Percentiles rank a stretch among this genome's conserved stretches.
Conservation (phyloP, 768 basidiomycete genomes). For the Phanerodontia chrysosporium region DNA sequence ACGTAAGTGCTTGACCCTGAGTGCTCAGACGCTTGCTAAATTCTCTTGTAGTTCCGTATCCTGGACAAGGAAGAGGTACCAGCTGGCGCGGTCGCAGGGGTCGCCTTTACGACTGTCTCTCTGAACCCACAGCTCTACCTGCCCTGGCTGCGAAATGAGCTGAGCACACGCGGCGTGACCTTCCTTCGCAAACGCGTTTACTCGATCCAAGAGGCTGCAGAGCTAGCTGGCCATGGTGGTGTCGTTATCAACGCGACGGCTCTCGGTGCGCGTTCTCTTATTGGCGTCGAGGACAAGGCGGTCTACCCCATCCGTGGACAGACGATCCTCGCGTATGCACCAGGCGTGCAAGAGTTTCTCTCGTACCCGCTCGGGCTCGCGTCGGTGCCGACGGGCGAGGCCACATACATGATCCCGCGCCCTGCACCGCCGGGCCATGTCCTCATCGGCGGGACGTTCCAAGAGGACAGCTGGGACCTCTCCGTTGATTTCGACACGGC, state of each 20-base stretch:
- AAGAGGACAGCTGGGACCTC: conserved; percentile 46
- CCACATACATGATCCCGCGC: conserved; percentile 62
- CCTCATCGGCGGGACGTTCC: conserved; percentile 57
- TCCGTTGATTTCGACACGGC: conserved; percentile 40
- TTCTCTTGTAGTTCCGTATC: conserved; percentile 30
- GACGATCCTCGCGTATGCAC: conserved; percentile 71
- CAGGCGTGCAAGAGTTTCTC: conserved; percentile 45
- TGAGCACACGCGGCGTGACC: conserved; percentile 35
- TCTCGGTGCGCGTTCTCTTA: conserved; percentile 64
- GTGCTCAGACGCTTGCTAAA: not conserved
- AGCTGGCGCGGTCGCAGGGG: conserved; percentile 30
- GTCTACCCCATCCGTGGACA: conserved; percentile 83
- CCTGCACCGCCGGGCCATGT: conserved; percentile 41
- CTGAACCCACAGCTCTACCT: conserved; percentile 49
- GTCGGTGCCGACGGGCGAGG: conserved; percentile 19
- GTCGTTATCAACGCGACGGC: conserved; percentile 56
- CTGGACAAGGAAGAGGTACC: conserved; percentile 34
- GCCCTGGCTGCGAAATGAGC: conserved; percentile 42
- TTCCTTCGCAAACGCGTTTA: conserved; percentile 40
- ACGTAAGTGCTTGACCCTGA: conserved; percentile 22
- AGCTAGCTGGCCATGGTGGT: conserved; percentile 31
- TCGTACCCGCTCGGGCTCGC: conserved; percentile 8
- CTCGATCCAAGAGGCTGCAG: conserved; percentile 43
- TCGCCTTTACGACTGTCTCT: conserved; percentile 43
- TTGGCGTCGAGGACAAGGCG: conserved; percentile 75